A percentile compares a stretch with the other conserved stretches of the same genome.
These are phyloP conservation scores for Aspergillus unguis DNA, from an alignment of 2,329 filamentous ascomycete species.

Conservation along the genomic window DNA sequence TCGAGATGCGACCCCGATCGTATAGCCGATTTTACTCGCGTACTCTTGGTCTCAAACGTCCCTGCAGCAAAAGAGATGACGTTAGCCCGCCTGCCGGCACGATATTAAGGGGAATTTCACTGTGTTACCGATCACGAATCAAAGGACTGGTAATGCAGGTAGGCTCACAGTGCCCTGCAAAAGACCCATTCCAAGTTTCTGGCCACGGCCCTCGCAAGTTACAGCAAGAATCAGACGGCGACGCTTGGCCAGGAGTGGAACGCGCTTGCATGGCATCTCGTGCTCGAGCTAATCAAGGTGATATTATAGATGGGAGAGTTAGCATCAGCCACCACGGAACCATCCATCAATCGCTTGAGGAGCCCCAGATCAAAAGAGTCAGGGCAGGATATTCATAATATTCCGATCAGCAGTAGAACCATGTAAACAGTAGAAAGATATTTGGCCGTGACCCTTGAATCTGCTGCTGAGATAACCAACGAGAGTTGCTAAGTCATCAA, in stretches of 20 bases:
- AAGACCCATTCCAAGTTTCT: not conserved
- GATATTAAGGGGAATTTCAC: not conserved
- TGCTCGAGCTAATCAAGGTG: not conserved
- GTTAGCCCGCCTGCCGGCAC: not conserved
- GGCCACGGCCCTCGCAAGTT: not conserved
- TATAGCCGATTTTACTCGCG: slow-evolving; percentile 8
- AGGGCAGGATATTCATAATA: no score
- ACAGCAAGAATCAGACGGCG: not conserved
- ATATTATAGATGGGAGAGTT: no score
- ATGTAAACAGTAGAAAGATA: no score
- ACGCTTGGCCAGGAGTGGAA: slow-evolving; percentile 8
- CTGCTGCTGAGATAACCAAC: no score
- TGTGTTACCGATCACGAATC: not conserved
- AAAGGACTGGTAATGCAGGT: not conserved
- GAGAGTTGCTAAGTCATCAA: not conserved
- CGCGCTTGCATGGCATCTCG: slow-evolving; percentile 10
- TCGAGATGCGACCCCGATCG: slow-evolving; percentile 2
- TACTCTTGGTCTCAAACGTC: slow-evolving; percentile 13
- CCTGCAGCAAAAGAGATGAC: slow-evolving; percentile 5
- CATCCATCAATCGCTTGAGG: no score
- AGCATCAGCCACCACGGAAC: no score
- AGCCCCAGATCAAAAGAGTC: no score
- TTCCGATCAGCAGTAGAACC: no score
- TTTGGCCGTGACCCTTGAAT: no score
- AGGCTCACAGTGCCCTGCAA: not conserved